Evolutionary conservation across 768 basidiomycete genomes (phyloP), one percentile per base, ranked within the genome.

Genomic region (Lactarius psammicola): DNA sequence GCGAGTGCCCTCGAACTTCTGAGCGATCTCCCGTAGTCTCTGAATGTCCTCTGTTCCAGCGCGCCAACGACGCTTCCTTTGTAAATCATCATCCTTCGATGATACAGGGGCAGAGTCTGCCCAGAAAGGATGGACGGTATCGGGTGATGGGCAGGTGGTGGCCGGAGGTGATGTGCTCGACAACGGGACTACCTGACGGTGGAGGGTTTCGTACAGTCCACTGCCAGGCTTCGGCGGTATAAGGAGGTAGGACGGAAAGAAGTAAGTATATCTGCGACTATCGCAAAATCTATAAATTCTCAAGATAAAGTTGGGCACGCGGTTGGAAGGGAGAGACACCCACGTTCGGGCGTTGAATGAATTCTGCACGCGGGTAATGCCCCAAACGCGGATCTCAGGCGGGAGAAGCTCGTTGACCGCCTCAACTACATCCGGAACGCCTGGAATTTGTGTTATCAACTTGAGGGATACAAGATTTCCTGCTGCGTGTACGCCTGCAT

Each of bases 401-500:
- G 97, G 96, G n/a, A 99, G 81, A 71, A 93, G 85, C 59, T 87
- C 80, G 76, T 99, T 99, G 71, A 98, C 80, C 40, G 85, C 84
- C 6, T 81, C 80, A 0, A 90, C 84, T 67, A 95, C 78, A 69
- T 93, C 87, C 17, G 80, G 78, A 6, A 90, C 81, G 15, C 84
- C 89, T 2, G 93, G 92, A 13, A 94, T 83, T 23, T 79, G 76
- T 28, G 85, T 81, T 72, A 97, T 97, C 82, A 96, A 83, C 76
- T 97, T 97, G 72, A 97, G 81, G 30, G 92, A 90, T 2, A 98
- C 90, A 33, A 95, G 78, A 74, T 99, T 99, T 11, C 95, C 92
- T 28, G 95, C 95, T 15, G 97, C 97, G 74, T 97, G 95, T 8
- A 99, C 97, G 30, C 97, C 97, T 2, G 95, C 92, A 75, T 99